Evolutionary conservation across 1,139 yeast species (phyloP).

Genomic region (Protomyces gravidus): DNA sequence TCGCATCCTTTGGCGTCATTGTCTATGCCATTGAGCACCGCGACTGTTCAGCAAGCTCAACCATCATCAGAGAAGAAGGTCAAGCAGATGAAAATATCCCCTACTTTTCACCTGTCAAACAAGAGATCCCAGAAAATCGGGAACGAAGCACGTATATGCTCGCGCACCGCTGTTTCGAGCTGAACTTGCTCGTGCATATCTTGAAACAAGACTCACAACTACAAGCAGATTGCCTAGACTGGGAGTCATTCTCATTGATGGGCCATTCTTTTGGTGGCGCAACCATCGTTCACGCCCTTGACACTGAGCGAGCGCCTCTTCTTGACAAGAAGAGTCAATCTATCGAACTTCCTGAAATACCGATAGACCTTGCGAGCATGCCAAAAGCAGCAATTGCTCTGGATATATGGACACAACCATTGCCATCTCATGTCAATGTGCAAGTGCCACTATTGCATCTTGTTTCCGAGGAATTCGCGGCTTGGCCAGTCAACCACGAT

Average conservation of each 20-base stretch:
- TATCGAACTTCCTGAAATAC: background rate
- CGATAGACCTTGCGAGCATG: background rate
- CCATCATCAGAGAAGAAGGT: conserved; percentile 22
- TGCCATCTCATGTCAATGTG: background rate
- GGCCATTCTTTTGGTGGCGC: conserved; percentile 14
- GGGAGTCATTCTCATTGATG: background rate
- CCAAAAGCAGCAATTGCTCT: background rate
- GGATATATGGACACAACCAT: conserved; percentile 14
- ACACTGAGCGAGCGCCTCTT: background rate
- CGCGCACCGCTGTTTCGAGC: background rate
- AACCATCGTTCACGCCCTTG: conserved; percentile 3
- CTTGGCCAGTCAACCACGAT: conserved; percentile 11
- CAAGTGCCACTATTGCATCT: background rate
- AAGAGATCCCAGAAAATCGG: background rate
- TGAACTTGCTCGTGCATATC: background rate
- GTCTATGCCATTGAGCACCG: conserved; percentile 35
- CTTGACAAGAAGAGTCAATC: background rate
- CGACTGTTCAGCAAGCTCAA: conserved; percentile 33
- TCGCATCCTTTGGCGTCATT: conserved; percentile 35
- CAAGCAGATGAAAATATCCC: conserved; percentile 6
- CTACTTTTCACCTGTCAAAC: conserved; percentile 2
- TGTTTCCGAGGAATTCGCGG: conserved; percentile 3
- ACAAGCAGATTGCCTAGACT: background rate
- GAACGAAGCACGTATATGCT: conserved; percentile 3
- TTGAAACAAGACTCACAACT: background rate